phyloP scores from a whole-genome alignment of 306 rosid species.

The Lupinus albus region DNA sequence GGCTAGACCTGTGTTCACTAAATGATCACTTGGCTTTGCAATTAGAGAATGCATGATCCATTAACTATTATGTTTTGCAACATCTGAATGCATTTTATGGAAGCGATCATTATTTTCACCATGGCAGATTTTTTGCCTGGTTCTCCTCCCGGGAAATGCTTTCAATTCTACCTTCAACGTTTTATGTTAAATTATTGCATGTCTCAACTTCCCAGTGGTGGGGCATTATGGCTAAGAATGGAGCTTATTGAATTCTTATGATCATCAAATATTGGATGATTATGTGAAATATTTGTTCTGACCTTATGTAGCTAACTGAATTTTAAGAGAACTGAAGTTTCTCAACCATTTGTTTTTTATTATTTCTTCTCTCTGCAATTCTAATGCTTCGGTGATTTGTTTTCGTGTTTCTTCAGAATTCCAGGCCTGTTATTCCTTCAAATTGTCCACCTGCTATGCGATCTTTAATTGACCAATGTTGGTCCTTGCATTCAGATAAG shows the following conservation, averaged over 20 bases:
- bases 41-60: constrained; percentile 29
- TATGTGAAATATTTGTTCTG: not conserved
- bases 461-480: constrained; percentile 86
- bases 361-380: constrained; percentile 15
- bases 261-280: constrained; percentile 4
- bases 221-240: constrained; percentile 20
- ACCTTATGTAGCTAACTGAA: not conserved
- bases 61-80: constrained; percentile 26
- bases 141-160: constrained; percentile 16
- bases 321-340: not conserved
- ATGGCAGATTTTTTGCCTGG: constrained; percentile 4
- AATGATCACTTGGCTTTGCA: not conserved
- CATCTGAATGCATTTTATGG: constrained; percentile 1
- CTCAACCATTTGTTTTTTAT: not conserved
- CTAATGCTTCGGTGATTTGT: constrained; percentile 37
- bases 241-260: constrained; percentile 4
- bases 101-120: not conserved
- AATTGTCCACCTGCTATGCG: constrained; percentile 73
- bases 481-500: constrained; percentile 77
- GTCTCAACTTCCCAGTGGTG: constrained; percentile 33
- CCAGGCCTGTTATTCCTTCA: constrained; percentile 73
- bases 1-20: not conserved
- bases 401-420: constrained; percentile 55
- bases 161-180: not conserved
- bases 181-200: constrained; percentile 11